Base-by-base conservation (phyloP, 306 rosid species). In the Crotalaria pallida region DNA sequence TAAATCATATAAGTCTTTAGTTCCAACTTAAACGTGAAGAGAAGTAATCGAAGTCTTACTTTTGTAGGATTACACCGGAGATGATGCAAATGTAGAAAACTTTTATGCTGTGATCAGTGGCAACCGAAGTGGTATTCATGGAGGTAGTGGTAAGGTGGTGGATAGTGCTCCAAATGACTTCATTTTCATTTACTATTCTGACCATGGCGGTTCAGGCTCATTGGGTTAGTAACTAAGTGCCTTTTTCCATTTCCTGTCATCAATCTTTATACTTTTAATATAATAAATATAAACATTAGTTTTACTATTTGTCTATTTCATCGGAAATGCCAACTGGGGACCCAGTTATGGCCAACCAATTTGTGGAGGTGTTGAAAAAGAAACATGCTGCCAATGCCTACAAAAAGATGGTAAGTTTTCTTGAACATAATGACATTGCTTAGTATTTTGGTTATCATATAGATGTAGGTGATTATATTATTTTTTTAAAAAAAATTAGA, bases 91-190 rank as follows among this genome's bases (percentile, higher is more conserved):
- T 58, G 41, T 7, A 0, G 0, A 12, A 1, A 91, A 91, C 64
- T 73, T 86, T 0, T 88, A 80, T 3, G 90, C 85, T 15, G 96
- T 69, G 16, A 36, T 88, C 65, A 80, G 80, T n/a, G 97, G 89
- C 4, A 74, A 91, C 55, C 84, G 55, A 65, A 74, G 58, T 49
- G 89, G 72, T 10, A 31, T 82, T 4, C 78, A 64, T 0, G 92
- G 97, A 44, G 96, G 97, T 1, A 88, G 89, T 58, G 91, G 90
- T 34, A 91, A 91, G 48, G 91, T 91, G 26, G 10, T 91, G 6
- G 10, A 74, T 1, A 91, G 84, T 66, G 89, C 89, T 0, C 87
- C 89, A 0, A 7, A 83, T 44, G 97, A 91, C 48, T 60, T 44
- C 21, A 23, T 91, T 74, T 91, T 88, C 83, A 83, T 91, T 47